Base-by-base conservation (phyloP, 768 basidiomycete genomes). In the Mycena epipterygia region DNA sequence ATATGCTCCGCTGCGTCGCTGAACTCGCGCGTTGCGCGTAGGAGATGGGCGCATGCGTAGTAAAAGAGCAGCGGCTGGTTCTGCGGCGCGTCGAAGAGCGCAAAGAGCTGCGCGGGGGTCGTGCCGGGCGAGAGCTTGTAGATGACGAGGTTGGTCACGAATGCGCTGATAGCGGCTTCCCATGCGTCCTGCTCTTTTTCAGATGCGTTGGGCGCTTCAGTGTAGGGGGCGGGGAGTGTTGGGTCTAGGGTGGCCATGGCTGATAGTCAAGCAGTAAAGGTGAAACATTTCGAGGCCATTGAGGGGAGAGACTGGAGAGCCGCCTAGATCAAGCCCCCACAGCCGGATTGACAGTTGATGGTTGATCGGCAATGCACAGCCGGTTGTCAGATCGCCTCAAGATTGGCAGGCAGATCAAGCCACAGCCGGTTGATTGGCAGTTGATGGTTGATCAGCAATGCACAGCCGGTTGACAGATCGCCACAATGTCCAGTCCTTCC, bases 31-130 rank as follows among this genome's bases (percentile, higher is more conserved):
- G 70, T 71, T 13, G 64, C 61, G 8, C 44, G 52, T 3, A 71
- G 51, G 30, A 71, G 65, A 19, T 56, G 29, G 21, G 64, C 59
- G 30, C 70, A 71, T 1, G 70, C 64, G 32, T 71, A 51, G 35
- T 56, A 64, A 37, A 61, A 70, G 17, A 63, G 57, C 62, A 44
- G 49, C n/a, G 68, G 62, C 46, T 55, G 68, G 62, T 64, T 44
- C 58, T 72, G 17, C 39, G 71, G 66, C n/a, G 44, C 65, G 66
- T 63, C 61, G 44, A 66, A 67, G 49, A 46, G 48, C 63, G 65
- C 61, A 37, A 61, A 61, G 29, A 72, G 55, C 55, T 64, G 33
- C 25, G 53, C 58, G 35, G 64, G 42, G 66, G 48, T 67, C 12
- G 66, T 52, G 3, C 39, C 56, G 2, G 27, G 53, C 35, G 60